Conservation (phyloP, 495 filamentous ascomycete genomes). For the Penicillium paradoxum region DNA sequence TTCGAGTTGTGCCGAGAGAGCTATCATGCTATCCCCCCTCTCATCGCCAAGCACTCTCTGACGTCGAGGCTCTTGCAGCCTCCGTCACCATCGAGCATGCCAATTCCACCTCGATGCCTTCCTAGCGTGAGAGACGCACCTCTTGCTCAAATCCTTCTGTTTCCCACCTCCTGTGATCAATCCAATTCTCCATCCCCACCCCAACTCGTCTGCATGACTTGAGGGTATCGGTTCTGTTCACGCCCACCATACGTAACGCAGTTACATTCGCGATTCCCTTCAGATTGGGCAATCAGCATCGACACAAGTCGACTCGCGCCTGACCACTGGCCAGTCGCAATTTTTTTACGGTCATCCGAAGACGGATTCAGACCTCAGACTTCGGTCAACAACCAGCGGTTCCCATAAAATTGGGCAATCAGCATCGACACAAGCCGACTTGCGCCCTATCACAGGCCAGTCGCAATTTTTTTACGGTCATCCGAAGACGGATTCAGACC, state of each 20-base stretch:
- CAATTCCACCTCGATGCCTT: conserved; percentile 6
- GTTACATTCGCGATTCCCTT: background rate
- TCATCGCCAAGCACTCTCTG: conserved; percentile 1
- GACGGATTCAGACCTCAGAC: too few relatives aligned
- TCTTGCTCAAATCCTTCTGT: conserved; percentile 4
- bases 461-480: too few relatives aligned
- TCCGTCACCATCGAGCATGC: conserved; percentile 6
- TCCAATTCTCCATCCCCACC: background rate
- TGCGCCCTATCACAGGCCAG: background rate
- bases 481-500: too few relatives aligned
- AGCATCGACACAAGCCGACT: too few relatives aligned
- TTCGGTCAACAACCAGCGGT: background rate
- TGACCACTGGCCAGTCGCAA: background rate
- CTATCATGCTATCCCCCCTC: conserved; percentile 9
- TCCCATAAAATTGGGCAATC: too few relatives aligned
- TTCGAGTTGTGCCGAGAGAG: conserved; percentile 4
- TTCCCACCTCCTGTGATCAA: background rate
- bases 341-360: too few relatives aligned
- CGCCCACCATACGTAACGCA: background rate
- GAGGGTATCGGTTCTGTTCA: background rate
- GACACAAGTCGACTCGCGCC: background rate
- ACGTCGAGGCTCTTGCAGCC: background rate
- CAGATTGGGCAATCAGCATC: background rate
- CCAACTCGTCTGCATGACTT: background rate
- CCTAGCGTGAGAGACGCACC: conserved; percentile 16